A percentile compares a stretch with the other conserved stretches of the same genome.
Evolutionary conservation across 306 rosid genomes (phyloP).

Genomic region (Lotus japonicus): DNA sequence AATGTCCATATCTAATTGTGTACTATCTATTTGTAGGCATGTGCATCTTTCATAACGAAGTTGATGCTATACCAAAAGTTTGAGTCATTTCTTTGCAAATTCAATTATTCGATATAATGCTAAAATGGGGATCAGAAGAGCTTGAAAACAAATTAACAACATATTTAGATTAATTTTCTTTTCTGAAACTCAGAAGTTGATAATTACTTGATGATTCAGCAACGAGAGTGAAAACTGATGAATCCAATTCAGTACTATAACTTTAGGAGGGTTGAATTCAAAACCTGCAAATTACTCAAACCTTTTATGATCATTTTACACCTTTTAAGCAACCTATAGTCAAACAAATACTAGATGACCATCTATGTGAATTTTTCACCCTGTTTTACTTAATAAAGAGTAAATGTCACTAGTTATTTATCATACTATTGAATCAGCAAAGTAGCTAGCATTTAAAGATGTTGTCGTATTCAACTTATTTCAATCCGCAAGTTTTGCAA

Average conservation of each 20-base stretch:
- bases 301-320: conserved; percentile 19
- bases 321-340: conserved; percentile 8
- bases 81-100: too few relatives aligned
- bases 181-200: too few relatives aligned
- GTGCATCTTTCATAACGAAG: conserved; percentile 11
- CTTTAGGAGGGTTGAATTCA: neutral
- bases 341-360: conserved; percentile 1
- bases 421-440: neutral
- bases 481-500: neutral
- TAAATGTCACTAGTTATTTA: neutral
- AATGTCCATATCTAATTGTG: neutral
- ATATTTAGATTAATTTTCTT: too few relatives aligned
- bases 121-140: too few relatives aligned
- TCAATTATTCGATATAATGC: too few relatives aligned
- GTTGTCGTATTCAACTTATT: conserved; percentile 1
- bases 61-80: too few relatives aligned
- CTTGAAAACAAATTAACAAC: too few relatives aligned
- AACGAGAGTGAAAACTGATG: too few relatives aligned
- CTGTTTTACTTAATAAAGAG: neutral
- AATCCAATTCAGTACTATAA: neutral
- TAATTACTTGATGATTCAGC: too few relatives aligned
- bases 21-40: too few relatives aligned
- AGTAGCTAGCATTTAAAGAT: conserved; percentile 15
- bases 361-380: neutral
- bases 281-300: conserved; percentile 21